Evolutionary conservation across 2,329 filamentous ascomycete species (phyloP), one percentile per base, ranked within the genome.

Genomic region (Amauroascus verrucosus): DNA sequence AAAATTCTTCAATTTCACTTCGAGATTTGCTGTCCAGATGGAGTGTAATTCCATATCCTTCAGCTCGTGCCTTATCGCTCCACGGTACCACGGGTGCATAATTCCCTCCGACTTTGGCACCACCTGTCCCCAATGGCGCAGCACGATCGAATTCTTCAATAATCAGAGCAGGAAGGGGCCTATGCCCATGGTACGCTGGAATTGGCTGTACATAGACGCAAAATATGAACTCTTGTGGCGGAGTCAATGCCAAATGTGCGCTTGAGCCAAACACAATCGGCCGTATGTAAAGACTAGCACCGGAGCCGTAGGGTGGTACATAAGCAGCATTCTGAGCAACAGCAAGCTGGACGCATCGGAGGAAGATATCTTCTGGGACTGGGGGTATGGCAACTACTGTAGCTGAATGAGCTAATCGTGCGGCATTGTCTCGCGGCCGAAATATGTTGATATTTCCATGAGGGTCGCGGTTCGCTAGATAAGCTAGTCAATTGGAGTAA

Each of bases 41-140:
- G 33, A 70, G 57, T 1, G 63, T 67, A n/a, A 70, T 60, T 3
- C 49, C 52, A 45, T 59, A 70, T 1, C 67, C 68, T 22, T 65
- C 59, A 7, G 54, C 56, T 13, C 57, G 49, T n/a, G 68, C 67
- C 33, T 63, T 58, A 11, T 63, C 61, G 7, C 56, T 62, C 54
- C 62, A 66, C n/a, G 59, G 57, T n/a, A 68, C 57, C 2, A 67
- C 67, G 3, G 67, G 65, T 0, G 65, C 67, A 54, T 70, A 70
- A 52, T 70, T 70, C 0, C 68, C 68, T 4, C 67, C 68, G 8
- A 69, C 63, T 54, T 70, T 70, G 26, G 60, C 65, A 30, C 57
- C 56, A 1, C 67, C 67, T 1, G 61, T 63, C 1, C 68, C 68
- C 14, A 57, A 58, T 0, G 67, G 65, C 6, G 68, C 67, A 2